phyloP scores from a whole-genome alignment of 768 basidiomycete genomes.

The Pisolithus orientalis region DNA sequence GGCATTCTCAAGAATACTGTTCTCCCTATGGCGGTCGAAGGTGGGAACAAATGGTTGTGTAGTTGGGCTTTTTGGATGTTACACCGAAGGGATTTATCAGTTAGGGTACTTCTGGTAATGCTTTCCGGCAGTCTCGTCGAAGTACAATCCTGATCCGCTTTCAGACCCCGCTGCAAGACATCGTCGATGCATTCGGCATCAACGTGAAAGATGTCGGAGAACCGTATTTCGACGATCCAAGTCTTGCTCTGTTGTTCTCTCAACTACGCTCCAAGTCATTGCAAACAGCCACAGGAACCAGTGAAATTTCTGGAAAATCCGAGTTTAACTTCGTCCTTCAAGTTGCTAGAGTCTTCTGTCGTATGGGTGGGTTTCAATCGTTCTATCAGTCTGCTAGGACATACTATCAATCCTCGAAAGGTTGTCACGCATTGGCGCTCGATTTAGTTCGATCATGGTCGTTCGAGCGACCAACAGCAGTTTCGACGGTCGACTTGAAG shows the following conservation, averaged over 20 bases:
- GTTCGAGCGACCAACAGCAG: conserved; percentile 70
- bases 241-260: conserved; percentile 83
- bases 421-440: conserved; percentile 88
- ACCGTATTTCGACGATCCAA: conserved; percentile 90
- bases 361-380: conserved; percentile 70
- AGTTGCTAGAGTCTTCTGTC: conserved; percentile 86
- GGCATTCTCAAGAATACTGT: conserved; percentile 69
- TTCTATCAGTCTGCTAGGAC: background rate
- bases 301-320: conserved; percentile 77
- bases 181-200: conserved; percentile 53
- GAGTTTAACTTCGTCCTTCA: conserved; percentile 97
- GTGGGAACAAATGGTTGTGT: conserved; percentile 89
- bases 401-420: conserved; percentile 34
- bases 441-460: conserved; percentile 89
- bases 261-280: conserved; percentile 86
- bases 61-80: conserved; percentile 97
- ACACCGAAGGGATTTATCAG: conserved; percentile 80
- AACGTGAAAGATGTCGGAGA: conserved; percentile 64
- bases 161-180: conserved; percentile 73
- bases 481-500: conserved; percentile 11
- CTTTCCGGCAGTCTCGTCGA: background rate
- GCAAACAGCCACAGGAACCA: conserved; percentile 89
- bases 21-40: conserved; percentile 75
- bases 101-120: conserved; percentile 83
- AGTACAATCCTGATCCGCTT: background rate